Conservation (phyloP, 2,329 filamentous ascomycete species). For the Diaporthe batatas region DNA sequence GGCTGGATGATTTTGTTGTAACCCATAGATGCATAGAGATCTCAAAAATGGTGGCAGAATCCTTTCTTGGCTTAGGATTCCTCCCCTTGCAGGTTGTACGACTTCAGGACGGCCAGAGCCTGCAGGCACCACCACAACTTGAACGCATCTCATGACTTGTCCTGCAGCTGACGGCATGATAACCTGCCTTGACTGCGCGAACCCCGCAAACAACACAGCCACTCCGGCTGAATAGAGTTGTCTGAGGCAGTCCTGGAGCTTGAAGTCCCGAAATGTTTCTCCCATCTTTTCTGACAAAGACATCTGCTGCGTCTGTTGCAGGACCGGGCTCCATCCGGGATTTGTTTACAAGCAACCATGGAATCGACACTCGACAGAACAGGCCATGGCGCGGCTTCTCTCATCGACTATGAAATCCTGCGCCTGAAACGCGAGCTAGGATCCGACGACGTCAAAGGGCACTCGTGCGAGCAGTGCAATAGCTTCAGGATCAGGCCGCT, state of each 20-base stretch:
- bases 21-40: not conserved
- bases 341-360: not conserved
- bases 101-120: no score
- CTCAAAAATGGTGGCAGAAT: no score
- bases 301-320: not conserved
- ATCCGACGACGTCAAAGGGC: not conserved
- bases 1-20: not conserved
- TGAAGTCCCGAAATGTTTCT: not conserved
- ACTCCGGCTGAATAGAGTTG: not conserved
- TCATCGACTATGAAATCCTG: not conserved
- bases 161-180: not conserved
- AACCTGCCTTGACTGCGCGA: not conserved
- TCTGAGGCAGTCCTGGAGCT: not conserved
- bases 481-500: not conserved
- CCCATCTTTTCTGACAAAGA: not conserved
- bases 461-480: not conserved
- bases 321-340: not conserved
- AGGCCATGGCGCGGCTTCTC: not conserved
- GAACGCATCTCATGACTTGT: no score
- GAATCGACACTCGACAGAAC: not conserved
- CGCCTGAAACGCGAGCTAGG: not conserved
- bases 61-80: no score
- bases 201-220: not conserved
- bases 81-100: not conserved
- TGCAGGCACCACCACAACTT: no score